Evolutionary conservation across 345 rosid species (phyloP).

Genomic region (Noccaea caerulescens): DNA sequence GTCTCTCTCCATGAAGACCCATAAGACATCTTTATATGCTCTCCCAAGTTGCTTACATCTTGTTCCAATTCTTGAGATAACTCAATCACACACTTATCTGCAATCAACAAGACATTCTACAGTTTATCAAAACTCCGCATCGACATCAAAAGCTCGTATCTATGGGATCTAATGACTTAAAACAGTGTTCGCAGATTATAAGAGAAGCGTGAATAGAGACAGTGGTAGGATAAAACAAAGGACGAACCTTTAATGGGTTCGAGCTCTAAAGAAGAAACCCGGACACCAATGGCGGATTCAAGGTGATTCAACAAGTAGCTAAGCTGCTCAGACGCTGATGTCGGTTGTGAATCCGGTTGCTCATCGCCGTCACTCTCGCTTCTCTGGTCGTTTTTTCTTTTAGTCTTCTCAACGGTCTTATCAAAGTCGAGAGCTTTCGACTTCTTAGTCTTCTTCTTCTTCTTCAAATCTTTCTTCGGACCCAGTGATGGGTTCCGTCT

Average conservation of each 20-base stretch:
- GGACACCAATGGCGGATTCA: slow-evolving; percentile 62
- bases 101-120: neutral
- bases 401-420: slow-evolving; percentile 8
- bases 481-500: slow-evolving; percentile 11
- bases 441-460: slow-evolving; percentile 36
- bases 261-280: slow-evolving; percentile 70
- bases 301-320: slow-evolving; percentile 55
- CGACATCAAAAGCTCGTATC: neutral
- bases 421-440: slow-evolving; percentile 26
- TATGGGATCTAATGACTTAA: neutral
- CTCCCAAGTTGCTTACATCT: slow-evolving; percentile 55
- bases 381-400: slow-evolving; percentile 14
- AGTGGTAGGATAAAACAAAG: neutral
- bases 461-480: slow-evolving; percentile 41
- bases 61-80: slow-evolving; percentile 48
- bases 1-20: slow-evolving; percentile 68
- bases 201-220: neutral
- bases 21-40: slow-evolving; percentile 58
- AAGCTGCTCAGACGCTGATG: slow-evolving; percentile 56
- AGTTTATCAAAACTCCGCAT: neutral
- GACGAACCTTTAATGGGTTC: slow-evolving; percentile 62
- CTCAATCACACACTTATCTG: slow-evolving; percentile 68
- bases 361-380: slow-evolving; percentile 18
- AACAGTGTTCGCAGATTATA: neutral
- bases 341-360: slow-evolving; percentile 6